Evolutionary conservation across 2,329 filamentous ascomycete genomes (phyloP).

Genomic region (Graphilbum fragrans): DNA sequence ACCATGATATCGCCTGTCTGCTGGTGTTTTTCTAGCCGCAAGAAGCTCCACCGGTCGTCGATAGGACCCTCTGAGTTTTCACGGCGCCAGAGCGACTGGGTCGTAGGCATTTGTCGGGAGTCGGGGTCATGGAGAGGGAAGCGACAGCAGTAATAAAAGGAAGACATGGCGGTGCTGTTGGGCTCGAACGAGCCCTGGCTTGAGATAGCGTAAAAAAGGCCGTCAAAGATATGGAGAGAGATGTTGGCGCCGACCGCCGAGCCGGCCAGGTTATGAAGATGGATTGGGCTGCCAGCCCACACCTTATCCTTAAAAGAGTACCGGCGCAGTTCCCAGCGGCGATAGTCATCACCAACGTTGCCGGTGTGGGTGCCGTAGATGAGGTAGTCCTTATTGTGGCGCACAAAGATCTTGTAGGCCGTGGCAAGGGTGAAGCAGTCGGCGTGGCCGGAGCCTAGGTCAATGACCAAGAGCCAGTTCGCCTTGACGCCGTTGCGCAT

Average conservation of each 20-base stretch:
- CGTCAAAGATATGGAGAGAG: slow-evolving; percentile 59
- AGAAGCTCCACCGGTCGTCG: slow-evolving; percentile 61
- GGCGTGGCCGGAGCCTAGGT: slow-evolving; percentile 25
- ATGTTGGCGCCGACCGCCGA: slow-evolving; percentile 53
- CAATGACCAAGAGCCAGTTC: slow-evolving; percentile 42
- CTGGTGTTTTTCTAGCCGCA: slow-evolving; percentile 51
- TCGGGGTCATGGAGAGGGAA: slow-evolving; percentile 38
- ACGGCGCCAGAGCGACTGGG: slow-evolving; percentile 47
- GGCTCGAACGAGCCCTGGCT: slow-evolving; percentile 44
- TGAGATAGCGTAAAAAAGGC: slow-evolving; percentile 57
- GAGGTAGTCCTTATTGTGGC: slow-evolving; percentile 48
- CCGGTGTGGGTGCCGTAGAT: slow-evolving; percentile 55
- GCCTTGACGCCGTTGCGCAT: slow-evolving; percentile 15
- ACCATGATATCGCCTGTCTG: slow-evolving; percentile 44
- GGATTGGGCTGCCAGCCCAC: slow-evolving; percentile 31
- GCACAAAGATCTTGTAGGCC: slow-evolving; percentile 50
- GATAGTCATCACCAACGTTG: slow-evolving; percentile 35
- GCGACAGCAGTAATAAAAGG: slow-evolving; percentile 56
- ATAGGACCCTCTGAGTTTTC: slow-evolving; percentile 58
- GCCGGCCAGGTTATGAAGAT: slow-evolving; percentile 47
- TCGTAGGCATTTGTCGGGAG: slow-evolving; percentile 27
- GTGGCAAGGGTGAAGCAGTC: slow-evolving; percentile 30
- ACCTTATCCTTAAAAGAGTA: slow-evolving; percentile 29
- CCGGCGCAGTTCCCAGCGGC: slow-evolving; percentile 50
- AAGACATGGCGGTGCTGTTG: slow-evolving; percentile 52